Evolutionary conservation across 164 flowering plant genomes (phyloP).

Genomic region (Magnolia officinalis): DNA sequence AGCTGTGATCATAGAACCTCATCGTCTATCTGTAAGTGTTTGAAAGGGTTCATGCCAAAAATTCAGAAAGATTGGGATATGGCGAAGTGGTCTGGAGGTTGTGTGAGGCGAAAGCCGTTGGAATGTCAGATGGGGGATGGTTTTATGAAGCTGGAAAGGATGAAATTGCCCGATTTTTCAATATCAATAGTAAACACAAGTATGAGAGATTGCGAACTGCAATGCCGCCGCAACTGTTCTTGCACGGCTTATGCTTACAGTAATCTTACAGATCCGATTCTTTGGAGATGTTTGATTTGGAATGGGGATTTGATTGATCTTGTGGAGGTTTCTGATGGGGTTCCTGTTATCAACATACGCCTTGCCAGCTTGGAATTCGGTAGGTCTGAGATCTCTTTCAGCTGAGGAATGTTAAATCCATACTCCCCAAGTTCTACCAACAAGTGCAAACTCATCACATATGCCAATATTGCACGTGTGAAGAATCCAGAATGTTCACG

Average conservation of each 20-base stretch:
- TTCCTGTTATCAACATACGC: too few species aligned
- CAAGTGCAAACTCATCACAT: too few species aligned
- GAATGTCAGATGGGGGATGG: conserved; percentile 19
- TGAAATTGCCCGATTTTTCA: conserved; percentile 29
- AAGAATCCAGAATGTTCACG: too few species aligned
- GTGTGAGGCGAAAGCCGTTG: conserved; percentile 14
- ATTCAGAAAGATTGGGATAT: conserved; percentile 11
- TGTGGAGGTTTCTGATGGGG: not conserved
- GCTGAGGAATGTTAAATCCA: too few species aligned
- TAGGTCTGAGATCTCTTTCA: too few species aligned
- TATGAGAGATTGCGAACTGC: conserved; percentile 7
- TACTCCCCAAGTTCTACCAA: too few species aligned
- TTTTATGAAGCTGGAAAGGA: conserved; percentile 15
- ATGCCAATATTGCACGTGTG: too few species aligned
- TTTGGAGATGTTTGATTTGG: conserved; percentile 16
- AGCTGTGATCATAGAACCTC: not conserved
- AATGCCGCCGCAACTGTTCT: conserved; percentile 19
- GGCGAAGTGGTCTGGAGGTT: conserved; percentile 25
- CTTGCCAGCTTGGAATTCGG: too few species aligned
- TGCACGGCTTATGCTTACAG: conserved; percentile 17
- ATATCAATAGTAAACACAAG: not conserved
- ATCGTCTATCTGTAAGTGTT: conserved; percentile 11
- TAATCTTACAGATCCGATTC: too few species aligned
- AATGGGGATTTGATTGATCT: conserved; percentile 8
- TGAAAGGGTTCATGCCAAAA: conserved; percentile 16